These are phyloP conservation scores for Fusarium caatingaense DNA, from an alignment of 2,329 filamentous ascomycete species.

Conservation along the genomic window DNA sequence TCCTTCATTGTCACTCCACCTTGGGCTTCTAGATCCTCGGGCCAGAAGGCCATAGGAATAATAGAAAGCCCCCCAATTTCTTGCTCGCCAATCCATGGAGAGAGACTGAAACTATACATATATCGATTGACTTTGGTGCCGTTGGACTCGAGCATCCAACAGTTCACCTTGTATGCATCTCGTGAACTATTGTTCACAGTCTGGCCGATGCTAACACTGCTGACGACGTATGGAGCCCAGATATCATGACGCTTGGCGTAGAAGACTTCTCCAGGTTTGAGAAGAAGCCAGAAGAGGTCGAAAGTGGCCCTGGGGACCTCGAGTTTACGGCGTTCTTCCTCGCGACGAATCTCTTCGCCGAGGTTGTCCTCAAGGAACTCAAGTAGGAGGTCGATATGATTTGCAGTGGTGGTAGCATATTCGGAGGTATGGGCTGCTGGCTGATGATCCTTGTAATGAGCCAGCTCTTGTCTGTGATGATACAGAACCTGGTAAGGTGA, in stretches of 20 bases:
- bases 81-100: conserved; percentile 58
- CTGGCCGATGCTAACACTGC: conserved; percentile 44
- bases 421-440: conserved; percentile 55
- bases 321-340: conserved; percentile 55
- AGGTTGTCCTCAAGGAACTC: conserved; percentile 56
- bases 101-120: conserved; percentile 53
- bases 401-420: conserved; percentile 55
- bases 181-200: conserved; percentile 5
- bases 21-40: conserved; percentile 50
- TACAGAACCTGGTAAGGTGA: conserved; percentile 62
- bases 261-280: conserved; percentile 59
- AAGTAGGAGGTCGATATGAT: conserved; percentile 60
- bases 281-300: conserved; percentile 59
- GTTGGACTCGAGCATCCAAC: conserved; percentile 57
- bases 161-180: conserved; percentile 49
- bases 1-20: conserved; percentile 50
- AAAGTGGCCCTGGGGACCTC: conserved; percentile 57
- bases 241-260: conserved; percentile 55
- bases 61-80: conserved; percentile 55
- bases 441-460: conserved; percentile 56
- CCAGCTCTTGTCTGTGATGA: conserved; percentile 59
- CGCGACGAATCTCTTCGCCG: conserved; percentile 53
- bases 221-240: conserved; percentile 58
- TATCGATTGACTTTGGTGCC: conserved; percentile 51
- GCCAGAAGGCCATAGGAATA: conserved; percentile 58